phyloP scores from a whole-genome alignment of 2,329 filamentous ascomycete species.

The Alternaria gaisen region DNA sequence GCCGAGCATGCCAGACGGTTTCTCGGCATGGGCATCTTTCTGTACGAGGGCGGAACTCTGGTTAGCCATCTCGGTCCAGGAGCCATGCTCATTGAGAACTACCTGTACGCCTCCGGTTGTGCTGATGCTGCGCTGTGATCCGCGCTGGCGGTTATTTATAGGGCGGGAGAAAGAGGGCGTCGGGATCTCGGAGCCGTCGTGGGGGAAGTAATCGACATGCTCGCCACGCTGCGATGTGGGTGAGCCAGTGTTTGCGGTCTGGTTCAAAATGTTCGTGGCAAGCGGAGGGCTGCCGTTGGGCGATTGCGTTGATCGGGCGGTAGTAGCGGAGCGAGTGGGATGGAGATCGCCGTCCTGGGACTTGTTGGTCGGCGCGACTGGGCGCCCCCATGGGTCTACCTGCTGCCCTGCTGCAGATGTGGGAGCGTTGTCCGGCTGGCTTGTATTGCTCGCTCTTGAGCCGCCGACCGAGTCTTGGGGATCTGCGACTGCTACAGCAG shows the following conservation, averaged over 20 bases:
- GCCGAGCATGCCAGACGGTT: conserved; percentile 83
- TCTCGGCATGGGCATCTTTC: conserved; percentile 48
- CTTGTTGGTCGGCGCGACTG: conserved; percentile 32
- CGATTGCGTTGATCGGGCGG: conserved; percentile 56
- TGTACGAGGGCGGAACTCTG: conserved; percentile 76
- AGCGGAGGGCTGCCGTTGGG: conserved; percentile 59
- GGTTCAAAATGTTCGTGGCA: conserved; percentile 35
- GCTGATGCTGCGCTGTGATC: conserved; percentile 75
- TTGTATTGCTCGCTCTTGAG: conserved; percentile 48
- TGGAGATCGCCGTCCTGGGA: conserved; percentile 52
- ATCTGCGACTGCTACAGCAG: conserved; percentile 38
- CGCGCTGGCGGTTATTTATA: conserved; percentile 60
- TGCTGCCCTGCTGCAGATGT: conserved; percentile 44
- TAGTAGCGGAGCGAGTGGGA: conserved; percentile 47
- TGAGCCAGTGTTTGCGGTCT: conserved; percentile 36
- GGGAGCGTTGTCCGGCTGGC: conserved; percentile 43
- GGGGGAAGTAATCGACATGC: conserved; percentile 47
- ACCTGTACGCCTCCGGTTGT: conserved; percentile 88
- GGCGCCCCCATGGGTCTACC: conserved; percentile 46
- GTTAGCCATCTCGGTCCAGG: conserved; percentile 89
- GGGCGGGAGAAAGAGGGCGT: conserved; percentile 51
- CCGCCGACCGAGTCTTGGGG: conserved; percentile 39
- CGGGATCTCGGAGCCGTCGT: conserved; percentile 36
- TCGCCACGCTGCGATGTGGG: conserved; percentile 49
- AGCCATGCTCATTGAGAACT: conserved; percentile 86